Evolutionary conservation across 225 moss, liverwort and hornwort species (phyloP), one percentile per base, ranked within the genome.

Genomic region (Lunularia cruciata): DNA sequence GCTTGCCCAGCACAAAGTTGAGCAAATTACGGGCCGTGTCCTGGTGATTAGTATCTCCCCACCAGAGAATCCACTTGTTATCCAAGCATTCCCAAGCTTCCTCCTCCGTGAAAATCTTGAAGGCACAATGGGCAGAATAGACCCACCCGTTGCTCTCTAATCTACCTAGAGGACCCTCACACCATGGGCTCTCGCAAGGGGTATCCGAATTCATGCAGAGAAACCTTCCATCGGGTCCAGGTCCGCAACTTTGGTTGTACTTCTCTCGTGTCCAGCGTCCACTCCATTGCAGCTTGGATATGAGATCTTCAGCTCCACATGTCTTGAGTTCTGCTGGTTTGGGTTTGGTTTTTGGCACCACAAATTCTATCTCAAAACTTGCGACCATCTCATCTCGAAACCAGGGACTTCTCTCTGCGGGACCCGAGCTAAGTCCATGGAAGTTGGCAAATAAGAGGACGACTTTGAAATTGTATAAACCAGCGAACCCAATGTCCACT

Each of bases 101-200:
- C 38, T 77, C 73, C 8, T 32, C 35, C 0, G 52, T 53, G 60
- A 69, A 79, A 48, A 83, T 70, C 61, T 65, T 66, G 70, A 83
- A 79, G 26, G 53, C 47, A 62, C 79, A 83, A 57, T 79, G 79
- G 4, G 83, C 79, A 3, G 79, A 79, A 23, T 83, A 83, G 19
- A 73, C 76, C 83, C 79, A 83, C 4, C 79, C 79, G 25, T 76
- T 83, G 69, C 79, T 83, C 47, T 79, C 79, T 20, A 83, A 60
- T 30, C 57, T 25, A 22, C 70, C 76, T 3, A 83, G 37, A 23
- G 70, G 65, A 3, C 83, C 83, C 15, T 61, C 52, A 39, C 83
- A 83, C 79, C 76, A 79, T 1, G 73, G 70, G 6, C 1, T 4
- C 47, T 48, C 49, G 49, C 79, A 83, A 15, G 34, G 25, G 5